Evolutionary conservation across 2,329 filamentous ascomycete genomes (phyloP).

Genomic region (Diaporthe citriasiana): DNA sequence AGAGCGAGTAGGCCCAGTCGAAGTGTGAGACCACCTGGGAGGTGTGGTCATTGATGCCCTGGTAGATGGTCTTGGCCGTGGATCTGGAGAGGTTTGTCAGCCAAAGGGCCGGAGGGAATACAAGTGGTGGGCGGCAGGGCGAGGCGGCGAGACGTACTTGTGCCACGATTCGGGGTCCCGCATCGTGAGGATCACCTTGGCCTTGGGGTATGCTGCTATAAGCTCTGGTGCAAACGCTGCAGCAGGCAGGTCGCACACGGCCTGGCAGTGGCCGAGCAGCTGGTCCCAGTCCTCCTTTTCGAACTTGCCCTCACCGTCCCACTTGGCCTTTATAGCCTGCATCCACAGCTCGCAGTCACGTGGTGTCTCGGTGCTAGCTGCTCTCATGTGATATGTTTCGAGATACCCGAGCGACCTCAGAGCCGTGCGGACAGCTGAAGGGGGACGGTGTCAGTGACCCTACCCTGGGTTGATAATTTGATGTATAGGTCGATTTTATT

Average conservation of each 20-base stretch:
- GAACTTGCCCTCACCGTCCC: constrained; percentile 46
- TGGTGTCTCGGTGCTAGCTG: constrained; percentile 41
- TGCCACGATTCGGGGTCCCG: constrained; percentile 59
- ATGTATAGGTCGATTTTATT: no score
- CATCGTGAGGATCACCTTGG: constrained; percentile 61
- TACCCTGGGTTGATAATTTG: background rate
- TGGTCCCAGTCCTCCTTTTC: constrained; percentile 60
- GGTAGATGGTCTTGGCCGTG: constrained; percentile 40
- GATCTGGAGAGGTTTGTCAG: constrained; percentile 39
- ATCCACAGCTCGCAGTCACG: constrained; percentile 46
- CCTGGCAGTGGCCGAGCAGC: constrained; percentile 59
- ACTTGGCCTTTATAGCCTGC: constrained; percentile 47
- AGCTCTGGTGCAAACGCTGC: constrained; percentile 58
- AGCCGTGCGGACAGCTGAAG: constrained; percentile 37
- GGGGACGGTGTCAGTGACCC: background rate
- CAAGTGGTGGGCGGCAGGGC: constrained; percentile 40
- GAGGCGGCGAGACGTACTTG: constrained; percentile 46
- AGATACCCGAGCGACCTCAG: constrained; percentile 41
- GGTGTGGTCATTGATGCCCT: constrained; percentile 37
- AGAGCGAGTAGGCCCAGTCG: constrained; percentile 41
- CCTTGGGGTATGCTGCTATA: constrained; percentile 62
- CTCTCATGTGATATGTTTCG: constrained; percentile 42
- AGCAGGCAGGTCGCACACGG: constrained; percentile 42
- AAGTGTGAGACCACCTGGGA: constrained; percentile 41
- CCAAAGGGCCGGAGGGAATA: background rate